Conservation (phyloP, 495 filamentous ascomycete genomes). For the Neurospora sp. region DNA sequence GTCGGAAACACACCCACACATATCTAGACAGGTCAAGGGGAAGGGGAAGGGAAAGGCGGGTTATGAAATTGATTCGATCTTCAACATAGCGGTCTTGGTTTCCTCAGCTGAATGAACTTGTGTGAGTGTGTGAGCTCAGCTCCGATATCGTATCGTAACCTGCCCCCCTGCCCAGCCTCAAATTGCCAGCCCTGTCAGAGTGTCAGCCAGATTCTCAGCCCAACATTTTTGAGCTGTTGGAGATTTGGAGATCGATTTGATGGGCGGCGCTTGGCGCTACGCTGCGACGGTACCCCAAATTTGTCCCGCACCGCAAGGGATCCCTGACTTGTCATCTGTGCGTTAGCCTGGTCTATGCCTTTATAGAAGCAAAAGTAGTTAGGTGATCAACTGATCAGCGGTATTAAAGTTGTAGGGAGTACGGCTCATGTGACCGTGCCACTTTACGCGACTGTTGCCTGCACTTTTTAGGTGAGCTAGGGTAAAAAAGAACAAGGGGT, state of each 20-base stretch:
- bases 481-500: slow-evolving; percentile 7
- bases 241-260: neutral
- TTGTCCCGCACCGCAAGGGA: neutral
- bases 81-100: neutral
- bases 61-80: neutral
- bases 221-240: neutral
- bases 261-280: neutral
- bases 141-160: neutral
- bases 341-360: neutral
- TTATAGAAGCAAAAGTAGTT: neutral
- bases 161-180: neutral
- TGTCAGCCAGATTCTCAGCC: neutral
- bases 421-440: slow-evolving; percentile 9
- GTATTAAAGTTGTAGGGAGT: neutral
- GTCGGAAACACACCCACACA: neutral
- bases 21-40: neutral
- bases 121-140: neutral
- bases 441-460: slow-evolving; percentile 15
- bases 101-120: neutral
- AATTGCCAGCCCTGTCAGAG: neutral
- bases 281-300: neutral
- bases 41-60: neutral
- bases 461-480: neutral
- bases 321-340: neutral
- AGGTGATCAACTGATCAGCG: too few species aligned